phyloP scores from a whole-genome alignment of 139 green algal genomes.

The Picocystis salinarum region DNA sequence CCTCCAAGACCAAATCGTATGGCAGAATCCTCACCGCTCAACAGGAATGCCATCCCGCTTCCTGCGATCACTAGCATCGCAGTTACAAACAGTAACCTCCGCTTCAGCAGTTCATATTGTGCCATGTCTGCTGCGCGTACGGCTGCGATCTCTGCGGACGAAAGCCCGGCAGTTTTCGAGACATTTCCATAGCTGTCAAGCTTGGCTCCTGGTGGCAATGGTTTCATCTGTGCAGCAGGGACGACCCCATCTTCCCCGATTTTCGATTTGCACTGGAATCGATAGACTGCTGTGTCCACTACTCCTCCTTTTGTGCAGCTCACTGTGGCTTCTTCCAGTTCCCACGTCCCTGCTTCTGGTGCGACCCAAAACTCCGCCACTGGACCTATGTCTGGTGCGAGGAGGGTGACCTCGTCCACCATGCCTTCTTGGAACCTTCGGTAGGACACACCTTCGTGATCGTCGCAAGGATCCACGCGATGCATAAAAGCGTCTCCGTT shows the following conservation, averaged over 20 bases:
- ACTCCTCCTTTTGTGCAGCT: too few relatives aligned
- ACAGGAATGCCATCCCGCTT: conserved; percentile 16
- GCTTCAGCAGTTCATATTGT: conserved; percentile 44
- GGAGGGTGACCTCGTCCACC: conserved; percentile 46
- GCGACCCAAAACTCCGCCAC: conserved; percentile 41
- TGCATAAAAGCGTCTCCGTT: conserved; percentile 27
- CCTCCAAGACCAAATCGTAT: conserved; percentile 47
- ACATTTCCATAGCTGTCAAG: conserved; percentile 49
- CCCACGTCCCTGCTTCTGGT: conserved; percentile 44
- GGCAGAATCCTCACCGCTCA: conserved; percentile 17
- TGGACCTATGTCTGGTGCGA: conserved; percentile 43
- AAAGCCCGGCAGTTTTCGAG: neutral
- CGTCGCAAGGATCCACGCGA: conserved; percentile 23
- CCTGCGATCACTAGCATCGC: conserved; percentile 32
- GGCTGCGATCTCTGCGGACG: conserved; percentile 29
- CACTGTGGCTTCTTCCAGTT: conserved; percentile 43
- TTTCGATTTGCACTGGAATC: conserved; percentile 42
- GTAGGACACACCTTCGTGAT: conserved; percentile 8
- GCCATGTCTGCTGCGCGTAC: conserved; percentile 32
- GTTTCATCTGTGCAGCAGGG: conserved; percentile 31
- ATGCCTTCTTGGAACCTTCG: conserved; percentile 43
- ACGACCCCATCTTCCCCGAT: conserved; percentile 23
- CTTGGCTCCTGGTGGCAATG: conserved; percentile 31
- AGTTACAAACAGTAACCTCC: conserved; percentile 30
- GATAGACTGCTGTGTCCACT: conserved; percentile 18